Base-by-base conservation (phyloP, 768 basidiomycete genomes). In the Pleurotus eryngii region DNA sequence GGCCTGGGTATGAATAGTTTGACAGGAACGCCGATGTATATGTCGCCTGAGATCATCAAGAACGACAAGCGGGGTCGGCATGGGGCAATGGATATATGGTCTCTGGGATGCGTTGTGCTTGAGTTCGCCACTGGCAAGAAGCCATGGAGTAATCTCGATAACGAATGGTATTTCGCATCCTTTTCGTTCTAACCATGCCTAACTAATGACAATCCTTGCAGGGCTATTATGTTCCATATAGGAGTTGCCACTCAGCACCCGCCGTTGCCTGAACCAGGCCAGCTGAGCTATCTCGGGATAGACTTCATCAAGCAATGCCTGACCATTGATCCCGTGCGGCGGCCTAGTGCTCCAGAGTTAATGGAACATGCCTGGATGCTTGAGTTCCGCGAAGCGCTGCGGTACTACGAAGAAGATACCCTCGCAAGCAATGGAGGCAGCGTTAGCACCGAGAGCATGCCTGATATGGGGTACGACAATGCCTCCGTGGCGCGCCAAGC, bases 201-300 rank as follows among this genome's bases (percentile, higher is more conserved):
- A 11, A 35, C 30, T 11, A 9, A 35, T 35, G 8, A 11, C 30
- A 35, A 35, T 35, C 1, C 51, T 48, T 14, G 2, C 64, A 96
- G 95, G 95, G 95, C 96, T n/a, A 96, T 98, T 74, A 98, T 98
- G 96, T 98, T 96, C 78, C 95, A 96, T 68, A 97, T 98, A 57
- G 96, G 96, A 46, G 92, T 97, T 46, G 91, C 95, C 5, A 96
- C 94, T 3, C 90, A 98, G 64, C 94, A 97, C 65, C 97, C 97
- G 15, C 95, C 95, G 6, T 75, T 99, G 12, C 97, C 97, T 3
- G 95, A 98, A 63, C 82, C 90, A 6, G 86, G 85, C 49, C 92
- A 98, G 72, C 84, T 98, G 26, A 90, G 92, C 65, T 86, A 87
- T 40, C 68, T 88, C 37, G 97, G 97, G 20, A 94, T 98, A 68